Evolutionary conservation across 2,329 filamentous ascomycete species (phyloP), one percentile per base, ranked within the genome.

Genomic region (Aspergillus niger): DNA sequence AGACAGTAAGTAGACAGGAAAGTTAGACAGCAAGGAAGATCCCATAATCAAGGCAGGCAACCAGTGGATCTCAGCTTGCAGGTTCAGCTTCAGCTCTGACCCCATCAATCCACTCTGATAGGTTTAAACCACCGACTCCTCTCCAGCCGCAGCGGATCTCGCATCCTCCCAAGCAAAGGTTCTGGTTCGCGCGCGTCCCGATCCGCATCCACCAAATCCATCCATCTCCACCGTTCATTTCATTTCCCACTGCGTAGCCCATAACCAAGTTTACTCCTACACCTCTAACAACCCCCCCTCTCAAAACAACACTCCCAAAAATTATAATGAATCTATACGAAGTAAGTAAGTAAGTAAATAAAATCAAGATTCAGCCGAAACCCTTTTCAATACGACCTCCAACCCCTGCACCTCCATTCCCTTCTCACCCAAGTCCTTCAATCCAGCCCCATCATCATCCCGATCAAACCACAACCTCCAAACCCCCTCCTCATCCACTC

Each of bases 381-480:
- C 61, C 58, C 65, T 58, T 36, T 62, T 67, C n/a, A 68, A 51
- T 32, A 48, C 61, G 41, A 70, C 65, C 50, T 71, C 68, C 60
- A 71, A 48, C 20, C 64, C 65, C 50, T 66, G 62, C 15, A 64
- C 56, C 2, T 65, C 68, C 6, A 58, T 13, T 11, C 32, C 32
- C 32, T 13, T 36, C 4, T 36, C 20, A 20, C 20, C 20, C 20
- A 20, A 20, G 20, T 20, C 59, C 13, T 62, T 62, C 28, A 70
- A 60, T 56, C 63, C 62, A 20, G 67, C 69, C 13, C 68, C 69
- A 48, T 70, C 51, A 52, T 71, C 69, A 49, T 70, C 58, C 22
- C 61, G 62, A 53, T 70, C 68, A 32, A 71, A 71, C 53, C 67
- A 69, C 58, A 71, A 50, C 20, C 67, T 61, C 69, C 68, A 71